A percentile compares a stretch with the other conserved stretches of the same genome.
phyloP scores from a whole-genome alignment of 805 yeast genomes.

The Alloascoidea hylecoeti region DNA sequence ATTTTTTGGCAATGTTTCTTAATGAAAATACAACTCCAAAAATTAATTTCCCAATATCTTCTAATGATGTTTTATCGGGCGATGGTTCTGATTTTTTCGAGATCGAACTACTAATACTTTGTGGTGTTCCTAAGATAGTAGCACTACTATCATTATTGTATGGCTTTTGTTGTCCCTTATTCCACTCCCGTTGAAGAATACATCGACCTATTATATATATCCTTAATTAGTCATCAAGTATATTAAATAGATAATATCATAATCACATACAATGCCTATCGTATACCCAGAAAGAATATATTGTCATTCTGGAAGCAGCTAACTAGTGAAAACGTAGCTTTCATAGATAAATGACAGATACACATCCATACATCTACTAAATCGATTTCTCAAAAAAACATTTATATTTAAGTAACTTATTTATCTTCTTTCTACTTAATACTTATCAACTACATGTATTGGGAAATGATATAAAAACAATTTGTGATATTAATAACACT shows the following conservation, averaged over 20 bases:
- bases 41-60: slow-evolving; percentile 64
- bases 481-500: no score
- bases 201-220: slow-evolving; percentile 37
- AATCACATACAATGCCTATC: slow-evolving; percentile 65
- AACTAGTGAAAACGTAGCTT: no score
- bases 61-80: slow-evolving; percentile 19
- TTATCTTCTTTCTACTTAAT: no score
- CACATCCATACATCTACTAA: no score
- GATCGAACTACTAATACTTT: neutral
- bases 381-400: slow-evolving; percentile 1
- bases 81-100: no score
- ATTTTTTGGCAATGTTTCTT: slow-evolving; percentile 55
- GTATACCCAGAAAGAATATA: slow-evolving; percentile 79
- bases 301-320: slow-evolving; percentile 29
- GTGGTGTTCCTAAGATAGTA: neutral
- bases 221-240: neutral
- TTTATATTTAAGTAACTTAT: neutral
- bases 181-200: slow-evolving; percentile 67
- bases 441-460: no score
- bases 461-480: no score
- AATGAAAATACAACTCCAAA: slow-evolving; percentile 79
- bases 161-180: neutral
- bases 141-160: neutral
- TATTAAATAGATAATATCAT: neutral
- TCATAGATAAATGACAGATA: no score